Base-by-base conservation (phyloP, 2,329 filamentous ascomycete genomes). In the Niveomyces coronatus region DNA sequence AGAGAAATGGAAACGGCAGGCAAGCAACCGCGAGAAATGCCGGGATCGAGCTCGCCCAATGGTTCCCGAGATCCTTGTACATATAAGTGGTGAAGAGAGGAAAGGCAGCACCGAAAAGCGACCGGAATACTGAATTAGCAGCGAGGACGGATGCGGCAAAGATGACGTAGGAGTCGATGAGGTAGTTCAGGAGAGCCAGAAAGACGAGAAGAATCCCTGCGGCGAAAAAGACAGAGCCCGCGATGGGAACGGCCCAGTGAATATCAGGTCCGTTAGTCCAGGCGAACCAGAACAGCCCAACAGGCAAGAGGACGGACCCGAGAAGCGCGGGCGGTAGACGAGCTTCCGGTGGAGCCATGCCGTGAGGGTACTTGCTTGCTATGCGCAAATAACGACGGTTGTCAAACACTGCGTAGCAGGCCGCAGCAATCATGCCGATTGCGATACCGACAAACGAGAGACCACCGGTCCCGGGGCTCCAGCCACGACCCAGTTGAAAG, bases 121-220 rank as follows among this genome's bases (percentile, higher is more conserved):
- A 84, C 42, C 83, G 76, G 9, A 87, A 62, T 18, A 87, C 74
- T 2, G 76, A 70, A 56, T 79, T 85, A 33, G 81, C 82, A 3
- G 84, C 83, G 8, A 88, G 64, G 0, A 79, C 82, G 0, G 78
- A 84, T 1, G 83, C 83, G 1, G 85, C 83, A 45, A 80, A 89
- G 48, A 88, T 81, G 36, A 79, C 79, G 55, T 85, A 78, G 5
- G 75, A 62, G 50, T 84, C 81, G 44, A 84, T 73, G 10, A 84
- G 67, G 56, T 83, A 84, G 57, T 76, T 80, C 52, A 76, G 68
- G 31, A 77, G 58, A 5, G 66, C 65, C n/a, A 84, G 57, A 62
- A 84, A 85, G 24, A 84, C 74, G 20, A 80, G 56, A 2, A 82
- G 74, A 32, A 72, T 54, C 5, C 70, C 76, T 49, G 65, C 53